phyloP scores from a whole-genome alignment of 352 stramenopile genomes.

The Phytophthora boehmeriae region DNA sequence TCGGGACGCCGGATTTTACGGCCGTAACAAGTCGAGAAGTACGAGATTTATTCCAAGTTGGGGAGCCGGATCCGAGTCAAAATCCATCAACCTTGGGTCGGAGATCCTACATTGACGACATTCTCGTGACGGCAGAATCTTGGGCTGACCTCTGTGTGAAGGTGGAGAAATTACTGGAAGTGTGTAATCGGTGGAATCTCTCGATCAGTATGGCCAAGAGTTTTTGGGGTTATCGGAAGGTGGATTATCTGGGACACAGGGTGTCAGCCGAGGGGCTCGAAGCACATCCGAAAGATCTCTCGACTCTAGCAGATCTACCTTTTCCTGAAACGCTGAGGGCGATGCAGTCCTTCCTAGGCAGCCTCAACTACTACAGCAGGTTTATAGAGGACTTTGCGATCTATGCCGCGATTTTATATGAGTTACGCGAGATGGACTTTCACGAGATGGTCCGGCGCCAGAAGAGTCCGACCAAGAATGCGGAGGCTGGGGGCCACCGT shows the following conservation, averaged over 20 bases:
- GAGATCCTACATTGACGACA: conserved; percentile 38
- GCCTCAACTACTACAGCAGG: conserved; percentile 26
- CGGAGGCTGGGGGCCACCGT: no score
- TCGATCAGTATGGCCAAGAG: conserved; percentile 38
- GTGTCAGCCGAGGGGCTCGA: conserved; percentile 6
- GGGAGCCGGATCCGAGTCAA: background rate
- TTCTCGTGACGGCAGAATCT: conserved; percentile 6
- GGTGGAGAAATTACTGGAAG: conserved; percentile 12
- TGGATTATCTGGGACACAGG: conserved; percentile 24
- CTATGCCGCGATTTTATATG: conserved; percentile 13
- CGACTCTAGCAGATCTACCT: background rate
- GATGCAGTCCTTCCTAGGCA: conserved; percentile 31
- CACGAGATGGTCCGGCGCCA: no score
- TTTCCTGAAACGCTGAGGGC: conserved; percentile 10
- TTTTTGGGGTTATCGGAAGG: conserved; percentile 11
- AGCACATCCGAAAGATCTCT: conserved; percentile 15
- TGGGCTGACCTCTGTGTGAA: conserved; percentile 21
- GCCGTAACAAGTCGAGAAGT: no score
- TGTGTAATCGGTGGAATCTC: conserved; percentile 21
- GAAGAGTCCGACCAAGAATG: no score
- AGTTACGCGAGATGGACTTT: conserved; percentile 9
- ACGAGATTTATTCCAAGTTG: no score
- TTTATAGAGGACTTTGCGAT: conserved; percentile 28
- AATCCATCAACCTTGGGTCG: conserved; percentile 9
- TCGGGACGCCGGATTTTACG: no score